Conservation (phyloP, 768 basidiomycete species). For the Kwoniella sp. region DNA sequence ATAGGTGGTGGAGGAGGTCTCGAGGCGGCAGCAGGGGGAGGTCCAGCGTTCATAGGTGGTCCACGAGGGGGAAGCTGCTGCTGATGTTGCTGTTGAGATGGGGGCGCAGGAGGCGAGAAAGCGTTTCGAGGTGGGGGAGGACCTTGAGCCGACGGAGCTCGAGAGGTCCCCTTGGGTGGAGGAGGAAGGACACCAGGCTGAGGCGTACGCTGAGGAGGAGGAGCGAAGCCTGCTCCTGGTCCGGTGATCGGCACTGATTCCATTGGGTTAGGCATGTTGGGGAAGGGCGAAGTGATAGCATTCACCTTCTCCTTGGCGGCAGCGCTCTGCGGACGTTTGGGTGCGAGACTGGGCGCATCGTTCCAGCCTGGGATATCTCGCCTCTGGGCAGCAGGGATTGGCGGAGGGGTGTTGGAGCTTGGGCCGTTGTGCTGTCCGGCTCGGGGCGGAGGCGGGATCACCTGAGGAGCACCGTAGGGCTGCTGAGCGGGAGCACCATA, state of each 20-base stretch:
- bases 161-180: slow-evolving; percentile 49
- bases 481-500: slow-evolving; percentile 33
- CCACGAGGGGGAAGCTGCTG: slow-evolving; percentile 57
- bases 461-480: slow-evolving; percentile 36
- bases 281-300: slow-evolving; percentile 87
- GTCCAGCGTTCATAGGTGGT: slow-evolving; percentile 51
- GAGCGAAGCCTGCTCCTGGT: slow-evolving; percentile 56
- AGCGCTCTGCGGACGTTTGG: slow-evolving; percentile 62
- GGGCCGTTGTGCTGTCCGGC: slow-evolving; percentile 58
- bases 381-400: slow-evolving; percentile 64
- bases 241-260: slow-evolving; percentile 27
- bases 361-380: slow-evolving; percentile 85
- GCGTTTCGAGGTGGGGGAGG: slow-evolving; percentile 37
- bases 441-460: slow-evolving; percentile 56
- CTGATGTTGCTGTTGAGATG: slow-evolving; percentile 56
- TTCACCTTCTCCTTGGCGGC: slow-evolving; percentile 63
- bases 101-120: slow-evolving; percentile 26
- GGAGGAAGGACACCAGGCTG: slow-evolving; percentile 49
- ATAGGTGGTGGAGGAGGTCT: slow-evolving; percentile 17
- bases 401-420: slow-evolving; percentile 56
- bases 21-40: slow-evolving; percentile 24
- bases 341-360: slow-evolving; percentile 68
- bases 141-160: slow-evolving; percentile 49
- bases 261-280: slow-evolving; percentile 60
- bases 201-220: slow-evolving; percentile 37